Base-by-base conservation (phyloP, 73 alveolate species). In the Blepharisma stoltei region DNA sequence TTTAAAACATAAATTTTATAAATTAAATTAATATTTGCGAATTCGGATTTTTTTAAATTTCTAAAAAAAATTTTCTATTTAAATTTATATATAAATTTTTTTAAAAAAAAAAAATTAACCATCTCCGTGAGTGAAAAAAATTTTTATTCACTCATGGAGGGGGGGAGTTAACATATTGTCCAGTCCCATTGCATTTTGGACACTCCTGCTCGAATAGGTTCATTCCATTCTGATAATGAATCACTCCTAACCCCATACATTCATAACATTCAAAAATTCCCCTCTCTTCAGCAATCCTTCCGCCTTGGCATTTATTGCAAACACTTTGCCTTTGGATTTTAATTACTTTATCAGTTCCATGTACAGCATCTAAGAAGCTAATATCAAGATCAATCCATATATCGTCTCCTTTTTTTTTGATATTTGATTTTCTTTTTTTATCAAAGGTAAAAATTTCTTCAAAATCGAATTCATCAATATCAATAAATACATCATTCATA, bases 231-330 rank as follows among this genome's bases (percentile, higher is more conserved):
- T 95, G 60, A 54, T 80, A 70, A 14, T 71, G 60, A 9, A 67
- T 69, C 65, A 78, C 77, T 18, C 98, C 98, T 54, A 89, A 70
- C 8, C 98, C 96, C 6, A 87, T 88, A 69, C 98, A 90, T 23
- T 83, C 89, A 6, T 87, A 76, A 54, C 96, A 90, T 48, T 78
- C 77, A 6, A 87, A 68, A n/a, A 92, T 88, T 0, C 91, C 86
- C 8, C 93, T 87, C n/a, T 94, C 96, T 18, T 94, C 95, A 66
- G 86, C 86, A 7, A 89, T 67, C 60, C 83, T 83, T 6, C 86
- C 55, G 5, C 98, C 96, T 32, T 89, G 75, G 76, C 96, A 90
- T 50, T 95, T 89, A 41, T 78, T 68, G 70, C 98, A 92, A 0
- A 70, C 67, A 77, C 88, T 92, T 4, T 77, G 54, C 80, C 86